Evolutionary conservation across 176 grass and related monocot species (phyloP), one percentile per base, ranked within the genome.

Genomic region (Raddia distichophylla): DNA sequence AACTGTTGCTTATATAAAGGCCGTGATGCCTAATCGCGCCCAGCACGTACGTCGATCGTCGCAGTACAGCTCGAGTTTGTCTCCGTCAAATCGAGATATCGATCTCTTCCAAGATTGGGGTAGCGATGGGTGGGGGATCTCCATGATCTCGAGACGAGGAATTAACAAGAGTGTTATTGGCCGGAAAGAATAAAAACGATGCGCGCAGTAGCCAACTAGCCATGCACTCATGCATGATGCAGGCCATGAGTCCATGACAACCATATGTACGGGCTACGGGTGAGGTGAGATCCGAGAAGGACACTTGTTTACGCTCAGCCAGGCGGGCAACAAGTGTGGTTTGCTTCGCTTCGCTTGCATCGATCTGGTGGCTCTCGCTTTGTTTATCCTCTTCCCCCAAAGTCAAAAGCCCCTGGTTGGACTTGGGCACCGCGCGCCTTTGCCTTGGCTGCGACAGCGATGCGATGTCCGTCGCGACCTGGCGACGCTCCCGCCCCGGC

Each of bases 271-370:
- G 27, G 27, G 27, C 27, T 27, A 27, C 27, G 27, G 0, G 27
- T 27, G 42, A 43, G 33, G 5, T 35, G 62, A 50, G 58, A 83
- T 78, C 86, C 15, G 74, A 83, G 80, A 34, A 49, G 3, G 54
- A 53, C 64, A 18, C 56, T 19, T 46, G 66, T 15, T n/a, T 49
- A 16, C 12, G 15, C 2, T 60, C 15, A n/a, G 18, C 42, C 13
- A 10, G 16, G 13, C 3, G 17, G 27, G 27, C 27, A 19, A 64
- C 61, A 76, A 12, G 35, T 77, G 56, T 60, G 10, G 3, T 20
- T 33, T 27, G 47, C 10, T 27, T 27, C 27, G 27, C 27, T 27
- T 27, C 27, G 27, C 27, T 27, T 27, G 27, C 27, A 27, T 27
- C 27, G 27, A 27, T 27, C 27, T 27, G 27, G 27, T 27, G 27